These are phyloP conservation scores for Trametes villosa DNA, from an alignment of 768 basidiomycete genomes.

Conservation along the genomic window DNA sequence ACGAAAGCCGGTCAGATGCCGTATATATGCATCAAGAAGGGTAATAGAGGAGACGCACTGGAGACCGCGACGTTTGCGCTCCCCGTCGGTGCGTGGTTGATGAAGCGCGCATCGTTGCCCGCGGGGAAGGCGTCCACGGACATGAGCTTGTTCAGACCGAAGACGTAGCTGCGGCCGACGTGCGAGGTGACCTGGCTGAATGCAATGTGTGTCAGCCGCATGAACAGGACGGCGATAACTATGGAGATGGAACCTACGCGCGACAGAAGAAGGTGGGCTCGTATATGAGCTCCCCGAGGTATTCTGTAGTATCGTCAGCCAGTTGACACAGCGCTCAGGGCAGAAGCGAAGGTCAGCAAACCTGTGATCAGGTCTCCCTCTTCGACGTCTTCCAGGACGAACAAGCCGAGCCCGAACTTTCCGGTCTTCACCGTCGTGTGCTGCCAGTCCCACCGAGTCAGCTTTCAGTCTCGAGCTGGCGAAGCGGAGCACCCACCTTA, in stretches of 20 bases:
- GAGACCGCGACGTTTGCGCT: slow-evolving; percentile 50
- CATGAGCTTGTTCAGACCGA: slow-evolving; percentile 50
- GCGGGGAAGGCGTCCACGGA: slow-evolving; percentile 58
- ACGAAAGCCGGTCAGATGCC: slow-evolving; percentile 4
- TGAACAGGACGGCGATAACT: not conserved
- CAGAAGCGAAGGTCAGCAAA: not conserved
- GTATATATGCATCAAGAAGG: not conserved
- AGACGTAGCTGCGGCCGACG: slow-evolving; percentile 63
- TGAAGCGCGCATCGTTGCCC: slow-evolving; percentile 69
- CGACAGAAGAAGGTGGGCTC: slow-evolving; percentile 53
- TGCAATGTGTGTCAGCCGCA: not conserved
- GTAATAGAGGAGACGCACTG: slow-evolving; percentile 38
- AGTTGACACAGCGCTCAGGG: not conserved
- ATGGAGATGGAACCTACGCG: slow-evolving; percentile 44
- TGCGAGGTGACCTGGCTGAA: slow-evolving; percentile 48
- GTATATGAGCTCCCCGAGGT: slow-evolving; percentile 64
- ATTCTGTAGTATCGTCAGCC: slow-evolving; percentile 48
- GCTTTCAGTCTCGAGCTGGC: too few relatives aligned
- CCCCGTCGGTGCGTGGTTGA: slow-evolving; percentile 55
- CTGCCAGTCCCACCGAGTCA: slow-evolving; percentile 7
- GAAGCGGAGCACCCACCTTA: slow-evolving; percentile 39
- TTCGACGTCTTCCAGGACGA: slow-evolving; percentile 48
- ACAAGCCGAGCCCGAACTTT: slow-evolving; percentile 53
- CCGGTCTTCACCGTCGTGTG: slow-evolving; percentile 20
- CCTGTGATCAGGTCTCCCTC: slow-evolving; percentile 44